phyloP scores from a whole-genome alignment of 768 basidiomycete species.

The Agaricus blazei region DNA sequence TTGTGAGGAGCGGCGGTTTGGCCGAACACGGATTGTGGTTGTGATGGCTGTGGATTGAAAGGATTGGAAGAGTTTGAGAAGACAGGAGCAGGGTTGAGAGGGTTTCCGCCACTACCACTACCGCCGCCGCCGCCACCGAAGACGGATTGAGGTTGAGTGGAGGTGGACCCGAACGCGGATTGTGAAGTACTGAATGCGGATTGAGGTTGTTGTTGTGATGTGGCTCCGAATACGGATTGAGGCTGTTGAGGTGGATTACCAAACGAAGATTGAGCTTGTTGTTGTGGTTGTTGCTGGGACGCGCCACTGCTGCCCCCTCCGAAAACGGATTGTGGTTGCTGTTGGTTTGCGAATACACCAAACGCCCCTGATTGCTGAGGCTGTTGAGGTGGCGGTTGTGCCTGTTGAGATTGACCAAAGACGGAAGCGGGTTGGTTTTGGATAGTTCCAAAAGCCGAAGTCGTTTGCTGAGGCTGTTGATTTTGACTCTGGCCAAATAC shows the following conservation, averaged over 20 bases:
- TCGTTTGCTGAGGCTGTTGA: constrained; percentile 6
- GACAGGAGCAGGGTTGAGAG: not conserved
- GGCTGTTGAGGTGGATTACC: constrained; percentile 10
- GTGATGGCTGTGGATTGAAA: not conserved
- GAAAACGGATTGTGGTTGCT: constrained; percentile 13
- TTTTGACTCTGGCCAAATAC: constrained; percentile 14
- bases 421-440: constrained; percentile 14
- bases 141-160: constrained; percentile 8
- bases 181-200: constrained; percentile 3
- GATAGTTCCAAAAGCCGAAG: constrained; percentile 1
- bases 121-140: constrained; percentile 9
- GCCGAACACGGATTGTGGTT: not conserved
- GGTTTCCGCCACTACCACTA: not conserved
- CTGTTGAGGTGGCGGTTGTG: constrained; percentile 2
- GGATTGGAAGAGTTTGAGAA: not conserved
- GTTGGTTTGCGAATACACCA: constrained; percentile 2
- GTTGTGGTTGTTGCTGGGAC: not conserved
- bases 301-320: not conserved
- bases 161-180: constrained; percentile 18
- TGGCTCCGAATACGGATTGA: constrained; percentile 12
- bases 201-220: constrained; percentile 1
- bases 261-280: constrained; percentile 15
- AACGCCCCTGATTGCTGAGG: constrained; percentile 3
- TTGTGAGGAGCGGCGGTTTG: not conserved
- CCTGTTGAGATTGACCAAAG: constrained; percentile 19